phyloP scores from a whole-genome alignment of 75 land plant genomes.

The Isoetes taiwanensis region DNA sequence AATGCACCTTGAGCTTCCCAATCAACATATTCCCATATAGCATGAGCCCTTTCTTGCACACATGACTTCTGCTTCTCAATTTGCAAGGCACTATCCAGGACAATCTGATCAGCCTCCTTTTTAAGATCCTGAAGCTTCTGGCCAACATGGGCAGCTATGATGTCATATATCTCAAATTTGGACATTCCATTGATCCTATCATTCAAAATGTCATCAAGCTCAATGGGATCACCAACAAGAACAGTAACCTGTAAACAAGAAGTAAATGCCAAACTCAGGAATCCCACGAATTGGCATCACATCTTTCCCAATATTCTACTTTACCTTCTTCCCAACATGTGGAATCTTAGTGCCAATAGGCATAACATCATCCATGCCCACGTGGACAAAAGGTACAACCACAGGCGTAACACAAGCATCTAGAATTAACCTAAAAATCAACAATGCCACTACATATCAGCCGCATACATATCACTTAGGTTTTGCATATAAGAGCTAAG shows the following conservation, averaged over 20 bases:
- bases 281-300: neutral
- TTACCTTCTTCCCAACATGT: constrained; percentile 57
- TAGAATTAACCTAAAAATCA: constrained; percentile 46
- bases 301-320: neutral
- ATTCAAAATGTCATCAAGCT: constrained; percentile 56
- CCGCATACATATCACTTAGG: neutral
- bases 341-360: constrained; percentile 72
- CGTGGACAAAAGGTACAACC: constrained; percentile 87
- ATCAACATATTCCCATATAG: constrained; percentile 45
- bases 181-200: constrained; percentile 15
- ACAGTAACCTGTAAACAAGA: constrained; percentile 51
- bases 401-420: constrained; percentile 67
- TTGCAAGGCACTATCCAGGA: constrained; percentile 15
- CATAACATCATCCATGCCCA: constrained; percentile 93
- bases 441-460: neutral
- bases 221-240: constrained; percentile 80
- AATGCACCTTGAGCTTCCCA: constrained; percentile 79
- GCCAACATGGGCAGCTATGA: constrained; percentile 56
- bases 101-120: constrained; percentile 51
- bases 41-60: constrained; percentile 18
- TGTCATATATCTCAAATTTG: constrained; percentile 53
- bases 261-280: neutral
- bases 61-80: constrained; percentile 5
- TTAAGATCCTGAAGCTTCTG: constrained; percentile 43
- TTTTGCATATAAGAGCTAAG: neutral